Evolutionary conservation across 768 basidiomycete species (phyloP), one percentile per base, ranked within the genome.

Genomic region (Suillus plorans): DNA sequence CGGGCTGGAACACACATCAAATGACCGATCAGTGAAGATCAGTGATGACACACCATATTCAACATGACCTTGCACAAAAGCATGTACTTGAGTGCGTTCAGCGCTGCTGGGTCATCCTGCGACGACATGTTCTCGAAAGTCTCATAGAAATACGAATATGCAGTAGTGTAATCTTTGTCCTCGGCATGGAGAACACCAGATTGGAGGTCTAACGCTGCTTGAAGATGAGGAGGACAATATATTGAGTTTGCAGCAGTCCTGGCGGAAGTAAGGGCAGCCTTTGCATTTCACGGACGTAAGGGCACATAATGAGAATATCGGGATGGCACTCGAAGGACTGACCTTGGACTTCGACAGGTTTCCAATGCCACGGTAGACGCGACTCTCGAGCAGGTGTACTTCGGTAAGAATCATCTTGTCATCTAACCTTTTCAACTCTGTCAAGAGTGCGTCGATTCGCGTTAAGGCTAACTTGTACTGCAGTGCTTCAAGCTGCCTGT

Each of bases 391-490:
- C 10, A 99, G 84, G 71, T 97, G 95, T 0, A 99, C 95, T 74
- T 99, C 97, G 4, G 96, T 98, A 37, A 99, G 83, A 66, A 99
- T 92, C 86, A 97, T 91, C 82, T 99, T 99, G 80, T 99, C 97
- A 75, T 99, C 97, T 34, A 99, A 81, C 31, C 89, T 86, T 77
- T 92, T 95, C 22, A 99, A 85, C 76, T 99, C 97, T 2, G 89
- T 89, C 41, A 99, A 83, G n/a, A 99, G 85, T 0, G 83, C 81
- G 66, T 96, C 95, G 67, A 98, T 95, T 59, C 94, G 84, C 0
- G 84, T 71, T 16, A 98, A 82, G 0, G 97, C 95, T 0, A 87
- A 84, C 70, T 91, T 89, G 81, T 87, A 92, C 69, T 91, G 86
- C 31, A 84, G 80, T 0, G 87, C 82, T 65, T 95, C 93, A 31